phyloP scores from a whole-genome alignment of 768 basidiomycete genomes.

The Cantharellus cinnabarinus region DNA sequence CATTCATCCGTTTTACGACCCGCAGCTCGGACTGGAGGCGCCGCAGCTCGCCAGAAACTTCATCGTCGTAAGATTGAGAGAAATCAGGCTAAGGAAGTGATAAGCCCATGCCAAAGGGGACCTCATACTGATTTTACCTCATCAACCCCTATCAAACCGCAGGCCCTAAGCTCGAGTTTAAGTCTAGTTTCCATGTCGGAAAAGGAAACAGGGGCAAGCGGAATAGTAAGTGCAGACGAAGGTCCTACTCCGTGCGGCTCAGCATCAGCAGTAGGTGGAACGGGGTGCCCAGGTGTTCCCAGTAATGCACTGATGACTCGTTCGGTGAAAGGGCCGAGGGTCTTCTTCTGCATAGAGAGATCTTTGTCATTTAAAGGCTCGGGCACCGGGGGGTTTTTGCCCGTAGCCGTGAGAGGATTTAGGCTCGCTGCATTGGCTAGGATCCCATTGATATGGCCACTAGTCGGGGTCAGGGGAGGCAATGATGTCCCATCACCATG shows the following conservation, averaged over 20 bases:
- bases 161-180: constrained; percentile 15
- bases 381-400: constrained; percentile 57
- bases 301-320: constrained; percentile 22
- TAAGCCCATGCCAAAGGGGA: background rate
- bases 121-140: constrained; percentile 11
- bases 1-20: constrained; percentile 59
- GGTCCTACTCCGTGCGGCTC: background rate
- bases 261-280: background rate
- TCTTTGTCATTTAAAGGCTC: constrained; percentile 57
- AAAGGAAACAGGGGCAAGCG: constrained; percentile 41
- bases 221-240: constrained; percentile 20
- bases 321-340: constrained; percentile 77
- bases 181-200: constrained; percentile 44
- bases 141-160: constrained; percentile 21
- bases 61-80: constrained; percentile 61
- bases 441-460: background rate
- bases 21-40: constrained; percentile 71
- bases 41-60: constrained; percentile 75
- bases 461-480: too few relatives aligned
- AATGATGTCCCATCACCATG: background rate
- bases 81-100: constrained; percentile 39
- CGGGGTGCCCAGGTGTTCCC: background rate
- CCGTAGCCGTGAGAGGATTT: background rate
- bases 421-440: background rate
- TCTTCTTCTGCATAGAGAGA: constrained; percentile 49